These are phyloP conservation scores for Escallonia rubra DNA, from an alignment of 129 eudicot species.

Conservation along the genomic window DNA sequence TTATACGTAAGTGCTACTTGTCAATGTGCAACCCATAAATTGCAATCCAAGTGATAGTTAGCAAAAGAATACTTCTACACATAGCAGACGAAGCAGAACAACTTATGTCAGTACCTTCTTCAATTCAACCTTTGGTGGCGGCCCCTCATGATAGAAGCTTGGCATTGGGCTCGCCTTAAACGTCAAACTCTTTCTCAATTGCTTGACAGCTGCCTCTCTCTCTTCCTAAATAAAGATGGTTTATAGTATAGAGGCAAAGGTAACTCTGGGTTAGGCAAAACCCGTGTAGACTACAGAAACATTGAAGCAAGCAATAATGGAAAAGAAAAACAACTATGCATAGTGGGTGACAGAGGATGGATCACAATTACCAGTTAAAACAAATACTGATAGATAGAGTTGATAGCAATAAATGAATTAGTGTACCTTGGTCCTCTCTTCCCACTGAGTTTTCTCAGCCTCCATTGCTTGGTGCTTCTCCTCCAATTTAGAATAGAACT, in stretches of 20 bases:
- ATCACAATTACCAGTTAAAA: background rate
- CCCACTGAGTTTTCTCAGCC: slow-evolving; percentile 72
- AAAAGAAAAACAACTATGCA: too few species aligned
- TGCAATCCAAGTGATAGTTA: background rate
- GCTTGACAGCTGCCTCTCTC: slow-evolving; percentile 77
- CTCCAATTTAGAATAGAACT: slow-evolving; percentile 77
- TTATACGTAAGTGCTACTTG: background rate
- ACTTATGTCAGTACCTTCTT: slow-evolving; percentile 51
- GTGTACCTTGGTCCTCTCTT: slow-evolving; percentile 73
- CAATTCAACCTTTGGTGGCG: slow-evolving; percentile 78
- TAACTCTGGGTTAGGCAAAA: too few species aligned
- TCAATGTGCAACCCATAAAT: background rate
- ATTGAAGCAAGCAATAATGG: too few species aligned
- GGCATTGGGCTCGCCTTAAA: slow-evolving; percentile 97
- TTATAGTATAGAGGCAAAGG: background rate
- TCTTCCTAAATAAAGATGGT: slow-evolving; percentile 52
- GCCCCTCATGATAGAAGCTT: slow-evolving; percentile 91
- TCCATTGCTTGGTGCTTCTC: slow-evolving; percentile 85
- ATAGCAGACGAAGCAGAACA: background rate
- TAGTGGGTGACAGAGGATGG: background rate
- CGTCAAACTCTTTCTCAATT: slow-evolving; percentile 62
- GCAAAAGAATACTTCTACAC: background rate
- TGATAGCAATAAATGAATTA: background rate
- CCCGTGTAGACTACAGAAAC: too few species aligned
- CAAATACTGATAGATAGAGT: background rate